Conservation (phyloP, 345 rosid species). For the Camelina sativa region DNA sequence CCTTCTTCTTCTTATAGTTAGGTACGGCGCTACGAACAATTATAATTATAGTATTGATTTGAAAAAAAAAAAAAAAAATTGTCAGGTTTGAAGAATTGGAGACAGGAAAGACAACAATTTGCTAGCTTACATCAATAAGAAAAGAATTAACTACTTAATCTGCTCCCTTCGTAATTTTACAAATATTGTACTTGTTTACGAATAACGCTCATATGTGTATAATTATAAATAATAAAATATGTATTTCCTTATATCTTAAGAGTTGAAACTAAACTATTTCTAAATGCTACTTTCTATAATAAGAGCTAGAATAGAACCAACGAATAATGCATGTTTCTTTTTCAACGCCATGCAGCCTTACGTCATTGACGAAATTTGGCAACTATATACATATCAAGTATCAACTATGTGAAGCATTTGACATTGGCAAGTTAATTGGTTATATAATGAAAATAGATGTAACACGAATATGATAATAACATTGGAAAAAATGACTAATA, state of each 20-base stretch:
- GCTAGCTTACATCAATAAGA: constrained; percentile 6
- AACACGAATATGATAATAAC: constrained; percentile 21
- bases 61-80: constrained; percentile 2
- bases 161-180: constrained; percentile 1
- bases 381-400: background rate
- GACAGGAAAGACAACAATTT: constrained; percentile 36
- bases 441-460: constrained; percentile 19
- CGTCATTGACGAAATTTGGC: constrained; percentile 37
- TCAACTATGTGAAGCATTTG: constrained; percentile 40
- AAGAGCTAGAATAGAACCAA: background rate
- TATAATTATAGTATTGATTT: constrained; percentile 2
- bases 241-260: background rate
- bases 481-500: constrained; percentile 14
- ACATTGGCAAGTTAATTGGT: constrained; percentile 18
- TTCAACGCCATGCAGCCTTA: constrained; percentile 45
- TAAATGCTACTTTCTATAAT: too few relatives aligned
- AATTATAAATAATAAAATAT: background rate
- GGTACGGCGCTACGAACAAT: constrained; percentile 7
- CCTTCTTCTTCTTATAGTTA: background rate
- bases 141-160: background rate
- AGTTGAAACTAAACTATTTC: constrained; percentile 2
- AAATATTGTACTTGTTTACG: background rate
- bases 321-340: constrained; percentile 15
- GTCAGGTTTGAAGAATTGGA: constrained; percentile 38
- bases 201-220: constrained; percentile 3